Base-by-base conservation (phyloP, 352 stramenopile species). In the Thalassiosira ordinaria region DNA sequence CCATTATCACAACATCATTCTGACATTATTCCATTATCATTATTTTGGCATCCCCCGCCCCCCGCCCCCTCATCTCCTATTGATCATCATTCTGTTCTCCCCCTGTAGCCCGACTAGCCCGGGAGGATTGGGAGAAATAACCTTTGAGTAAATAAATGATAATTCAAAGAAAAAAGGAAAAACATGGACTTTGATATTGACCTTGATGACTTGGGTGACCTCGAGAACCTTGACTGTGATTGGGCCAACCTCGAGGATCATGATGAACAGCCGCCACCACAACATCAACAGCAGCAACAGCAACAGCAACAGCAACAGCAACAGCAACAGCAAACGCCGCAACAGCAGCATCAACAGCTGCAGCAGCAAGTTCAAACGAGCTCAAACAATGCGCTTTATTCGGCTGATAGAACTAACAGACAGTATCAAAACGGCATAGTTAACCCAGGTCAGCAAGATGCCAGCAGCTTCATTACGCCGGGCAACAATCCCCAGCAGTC, bases 211-310 rank as follows among this genome's bases (percentile, higher is more conserved):
- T 41, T 78, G 4, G 68, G 47, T n/a, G 60, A 78, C 26, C 39
- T 78, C 1, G 70, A 72, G 22, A 71, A 78, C 57, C 20, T 78
- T 20, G 59, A 78, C 2, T 71, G 33, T 61, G 70, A 78, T 46
- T 71, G 59, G 59, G 59, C 59, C 9, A 65, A 51, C 51, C 26
- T 47, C 5, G 13, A 29, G 13, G 44, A 16, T 16, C 20, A 6
- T 26, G 59, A 27, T 9, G n/a, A n/a, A n/a, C n/a, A n/a, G n/a
- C n/a, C n/a, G n/a, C 44, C 22, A 41, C 53, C 20, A 18, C 24
- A 62, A 7, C 1, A 62, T n/a, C 16, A 22, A 20, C 13, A 44
- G 53, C 26, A 6, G 22, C 26, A 4, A 41, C 53, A 39, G 7
- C 53, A 62, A 27, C 53, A 39, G 53, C 2, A 6, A 9, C 22